Conservation (phyloP, 371 early-diverging fungal species). For the Mortierella sp. region DNA sequence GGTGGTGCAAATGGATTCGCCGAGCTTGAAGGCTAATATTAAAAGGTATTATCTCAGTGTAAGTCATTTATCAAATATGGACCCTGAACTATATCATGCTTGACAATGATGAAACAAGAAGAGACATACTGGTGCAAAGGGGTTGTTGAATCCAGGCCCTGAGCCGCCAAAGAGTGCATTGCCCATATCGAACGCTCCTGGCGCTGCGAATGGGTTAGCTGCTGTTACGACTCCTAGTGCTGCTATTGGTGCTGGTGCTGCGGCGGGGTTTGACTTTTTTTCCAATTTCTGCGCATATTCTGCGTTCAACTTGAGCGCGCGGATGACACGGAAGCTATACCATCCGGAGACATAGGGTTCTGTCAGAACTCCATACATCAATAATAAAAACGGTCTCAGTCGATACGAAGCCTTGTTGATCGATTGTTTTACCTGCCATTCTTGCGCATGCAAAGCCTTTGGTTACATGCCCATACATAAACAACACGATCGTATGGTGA, state of each 20-base stretch:
- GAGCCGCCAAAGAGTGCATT: conserved; percentile 50
- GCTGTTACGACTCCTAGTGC: conserved; percentile 15
- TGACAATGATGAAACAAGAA: background rate
- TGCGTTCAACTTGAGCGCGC: conserved; percentile 76
- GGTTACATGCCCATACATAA: conserved; percentile 86
- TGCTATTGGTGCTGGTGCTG: conserved; percentile 33
- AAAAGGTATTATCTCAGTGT: background rate
- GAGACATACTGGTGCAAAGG: conserved; percentile 40
- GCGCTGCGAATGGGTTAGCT: conserved; percentile 51
- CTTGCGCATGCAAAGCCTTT: conserved; percentile 75
- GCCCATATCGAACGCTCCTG: conserved; percentile 49
- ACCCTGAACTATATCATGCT: background rate
- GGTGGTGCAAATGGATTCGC: conserved; percentile 47
- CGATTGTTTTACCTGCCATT: conserved; percentile 69
- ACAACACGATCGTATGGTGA: conserved; percentile 82
- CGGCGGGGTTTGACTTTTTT: conserved; percentile 55
- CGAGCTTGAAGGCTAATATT: conserved; percentile 24
- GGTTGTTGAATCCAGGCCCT: conserved; percentile 42
- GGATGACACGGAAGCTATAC: conserved; percentile 68
- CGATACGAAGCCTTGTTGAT: too few relatives aligned
- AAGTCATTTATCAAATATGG: background rate
- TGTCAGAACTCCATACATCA: background rate
- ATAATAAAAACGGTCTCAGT: background rate
- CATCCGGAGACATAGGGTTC: too few relatives aligned
- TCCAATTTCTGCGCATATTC: conserved; percentile 73